Base-by-base conservation (phyloP, 306 rosid genomes). In the Fragaria vesca region DNA sequence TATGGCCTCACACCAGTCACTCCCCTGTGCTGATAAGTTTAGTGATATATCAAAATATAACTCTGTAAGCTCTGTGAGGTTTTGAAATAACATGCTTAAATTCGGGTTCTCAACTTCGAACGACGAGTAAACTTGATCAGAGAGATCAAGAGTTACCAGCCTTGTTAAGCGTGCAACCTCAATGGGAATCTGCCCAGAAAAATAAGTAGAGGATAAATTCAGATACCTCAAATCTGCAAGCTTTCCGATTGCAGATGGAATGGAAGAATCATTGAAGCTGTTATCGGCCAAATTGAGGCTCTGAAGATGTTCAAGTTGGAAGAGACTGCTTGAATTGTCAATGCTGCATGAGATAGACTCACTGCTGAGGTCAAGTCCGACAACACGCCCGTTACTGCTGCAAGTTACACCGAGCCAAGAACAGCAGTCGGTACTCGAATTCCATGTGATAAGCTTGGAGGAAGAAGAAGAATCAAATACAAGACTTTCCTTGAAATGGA, bases 171-270 rank as follows among this genome's bases (percentile, higher is more conserved):
- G 2, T 57, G 30, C 1, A n/a, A 57, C 0, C 11, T 57, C 62
- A 3, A n/a, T 21, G 30, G 62, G 62, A 57, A 57, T 57, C 10
- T 3, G 15, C 63, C 30, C 30, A 9, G 16, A 21, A 21, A 8
- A 21, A 21, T 0, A 9, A 10, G 63, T 13, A 2, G 0, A 8
- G 2, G 5, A 2, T 57, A 57, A 57, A 57, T 57, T 57, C 13
- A 57, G 2, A 57, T 57, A 57, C 62, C 62, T 72, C 78, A 83
- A 83, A 21, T 58, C 67, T 4, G 46, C 2, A 11, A 83, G 73
- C 0, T 73, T 62, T 2, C 57, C 75, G 10, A 86, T 42, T 15
- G 74, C 38, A 0, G 85, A 4, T 8, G 87, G 85, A 16, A 86
- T 80, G 3, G 3, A 3, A 9, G 68, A 11, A 76, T 8, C 11